A percentile compares a stretch with the other conserved stretches of the same genome.
These are phyloP conservation scores for Trametes coccinea DNA, from an alignment of 768 basidiomycete species.

Conservation along the genomic window DNA sequence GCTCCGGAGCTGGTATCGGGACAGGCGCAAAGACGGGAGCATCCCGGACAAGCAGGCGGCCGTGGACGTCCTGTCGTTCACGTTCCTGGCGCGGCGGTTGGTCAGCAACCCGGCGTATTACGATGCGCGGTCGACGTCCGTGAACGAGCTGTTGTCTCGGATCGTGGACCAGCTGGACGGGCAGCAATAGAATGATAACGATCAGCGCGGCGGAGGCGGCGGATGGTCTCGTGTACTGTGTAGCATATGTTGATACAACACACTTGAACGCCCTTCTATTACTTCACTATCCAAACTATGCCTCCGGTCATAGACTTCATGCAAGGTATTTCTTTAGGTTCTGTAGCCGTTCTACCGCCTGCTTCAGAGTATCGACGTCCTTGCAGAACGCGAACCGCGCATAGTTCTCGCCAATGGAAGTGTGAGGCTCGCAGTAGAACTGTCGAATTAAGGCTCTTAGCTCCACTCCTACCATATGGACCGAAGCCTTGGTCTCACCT, in stretches of 20 bases:
- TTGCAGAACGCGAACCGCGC: constrained; percentile 96
- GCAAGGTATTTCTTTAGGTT: constrained; percentile 65
- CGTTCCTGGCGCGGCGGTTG: constrained; percentile 73
- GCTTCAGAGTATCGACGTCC: constrained; percentile 78
- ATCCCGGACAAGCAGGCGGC: constrained; percentile 62
- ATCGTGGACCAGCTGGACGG: constrained; percentile 59
- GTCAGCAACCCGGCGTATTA: constrained; percentile 86
- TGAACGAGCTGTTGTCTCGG: constrained; percentile 63
- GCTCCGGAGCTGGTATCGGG: constrained; percentile 49
- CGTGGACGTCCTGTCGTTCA: constrained; percentile 78
- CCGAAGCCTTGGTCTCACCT: constrained; percentile 52
- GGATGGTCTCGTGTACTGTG: background rate
- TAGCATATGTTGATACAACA: background rate
- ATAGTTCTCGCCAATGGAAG: constrained; percentile 81
- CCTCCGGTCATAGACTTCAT: constrained; percentile 14
- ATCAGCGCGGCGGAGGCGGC: background rate
- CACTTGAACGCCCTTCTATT: constrained; percentile 3
- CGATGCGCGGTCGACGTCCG: constrained; percentile 47
- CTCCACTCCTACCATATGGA: constrained; percentile 10
- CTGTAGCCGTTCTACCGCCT: constrained; percentile 82
- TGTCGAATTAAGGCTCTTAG: constrained; percentile 32
- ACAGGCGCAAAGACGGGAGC: constrained; percentile 38
- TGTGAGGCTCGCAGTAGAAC: constrained; percentile 93
- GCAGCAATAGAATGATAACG: background rate
- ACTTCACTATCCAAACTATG: background rate